Evolutionary conservation across 768 basidiomycete genomes (phyloP).

Genomic region (Rhodotorula sphaerocarpa): DNA sequence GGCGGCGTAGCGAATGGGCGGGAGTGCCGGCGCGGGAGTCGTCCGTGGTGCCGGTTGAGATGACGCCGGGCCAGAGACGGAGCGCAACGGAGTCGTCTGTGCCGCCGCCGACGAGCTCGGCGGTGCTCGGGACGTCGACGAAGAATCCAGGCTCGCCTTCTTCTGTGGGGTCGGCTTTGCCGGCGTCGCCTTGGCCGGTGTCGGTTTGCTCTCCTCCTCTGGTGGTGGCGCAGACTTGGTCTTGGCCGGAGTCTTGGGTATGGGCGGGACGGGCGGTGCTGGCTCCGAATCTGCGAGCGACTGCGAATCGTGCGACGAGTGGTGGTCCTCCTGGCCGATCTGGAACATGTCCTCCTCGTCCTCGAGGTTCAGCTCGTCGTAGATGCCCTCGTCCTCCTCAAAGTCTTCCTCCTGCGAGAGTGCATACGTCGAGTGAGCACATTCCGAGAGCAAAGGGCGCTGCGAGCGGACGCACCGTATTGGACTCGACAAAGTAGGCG

Average conservation of each 20-base stretch:
- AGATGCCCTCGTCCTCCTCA: conserved; percentile 93
- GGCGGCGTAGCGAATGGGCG: conserved; percentile 83
- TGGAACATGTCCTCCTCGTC: conserved; percentile 83
- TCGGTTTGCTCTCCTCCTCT: conserved; percentile 4
- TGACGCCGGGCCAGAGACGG: conserved; percentile 15
- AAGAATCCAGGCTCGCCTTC: conserved; percentile 23
- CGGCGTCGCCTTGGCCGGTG: conserved; percentile 1
- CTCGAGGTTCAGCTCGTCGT: conserved; percentile 93
- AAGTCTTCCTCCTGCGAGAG: conserved; percentile 79
- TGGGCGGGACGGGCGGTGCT: conserved; percentile 26
- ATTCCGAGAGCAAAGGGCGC: too few species aligned
- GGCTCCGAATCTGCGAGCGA: conserved; percentile 49
- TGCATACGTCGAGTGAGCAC: too few species aligned
- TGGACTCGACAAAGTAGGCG: conserved; percentile 88
- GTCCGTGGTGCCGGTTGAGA: conserved; percentile 20
- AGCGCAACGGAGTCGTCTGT: conserved; percentile 14
- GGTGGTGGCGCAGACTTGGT: not conserved
- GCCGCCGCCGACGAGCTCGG: conserved; percentile 10
- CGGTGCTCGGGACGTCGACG: not conserved
- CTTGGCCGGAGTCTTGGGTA: conserved; percentile 34
- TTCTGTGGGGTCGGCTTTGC: conserved; percentile 19
- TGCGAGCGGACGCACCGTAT: conserved; percentile 59
- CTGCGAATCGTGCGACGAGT: conserved; percentile 59
- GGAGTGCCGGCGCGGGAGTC: conserved; percentile 46
- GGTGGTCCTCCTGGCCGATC: conserved; percentile 62